Evolutionary conservation across 192 early-diverging fungal species (phyloP).

Genomic region (Coemansia sp.): DNA sequence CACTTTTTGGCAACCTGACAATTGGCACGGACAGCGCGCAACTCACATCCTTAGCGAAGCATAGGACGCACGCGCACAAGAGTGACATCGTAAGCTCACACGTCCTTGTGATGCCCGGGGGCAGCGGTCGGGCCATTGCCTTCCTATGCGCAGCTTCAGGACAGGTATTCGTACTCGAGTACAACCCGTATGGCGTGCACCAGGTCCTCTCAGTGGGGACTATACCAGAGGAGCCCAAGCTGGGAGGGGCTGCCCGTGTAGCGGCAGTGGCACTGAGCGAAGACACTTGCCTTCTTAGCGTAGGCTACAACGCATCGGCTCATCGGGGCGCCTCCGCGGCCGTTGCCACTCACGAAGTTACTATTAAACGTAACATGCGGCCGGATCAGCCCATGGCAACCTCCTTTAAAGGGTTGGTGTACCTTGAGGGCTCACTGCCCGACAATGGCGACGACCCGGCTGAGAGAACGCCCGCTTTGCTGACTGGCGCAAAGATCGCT

Average conservation of each 20-base stretch:
- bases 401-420: neutral
- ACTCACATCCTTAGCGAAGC: constrained; percentile 25
- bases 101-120: constrained; percentile 19
- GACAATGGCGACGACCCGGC: neutral
- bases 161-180: constrained; percentile 29
- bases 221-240: constrained; percentile 2
- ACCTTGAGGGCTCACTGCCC: constrained; percentile 8
- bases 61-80: constrained; percentile 15
- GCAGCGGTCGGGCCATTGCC: constrained; percentile 18
- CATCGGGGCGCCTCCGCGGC: constrained; percentile 1
- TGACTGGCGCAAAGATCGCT: constrained; percentile 12
- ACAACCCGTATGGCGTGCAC: constrained; percentile 29
- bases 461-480: neutral
- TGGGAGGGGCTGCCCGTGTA: constrained; percentile 25
- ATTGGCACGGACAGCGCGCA: constrained; percentile 27
- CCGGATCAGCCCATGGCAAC: neutral
- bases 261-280: constrained; percentile 14
- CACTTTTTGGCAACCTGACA: constrained; percentile 37
- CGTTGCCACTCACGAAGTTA: constrained; percentile 16
- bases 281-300: constrained; percentile 20
- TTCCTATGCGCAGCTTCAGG: constrained; percentile 37
- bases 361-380: constrained; percentile 9
- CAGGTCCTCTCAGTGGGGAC: constrained; percentile 14
- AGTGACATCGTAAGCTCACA: constrained; percentile 18
- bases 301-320: constrained; percentile 20